phyloP scores from a whole-genome alignment of 2,329 filamentous ascomycete species.

The Phialemonium atrogriseum region DNA sequence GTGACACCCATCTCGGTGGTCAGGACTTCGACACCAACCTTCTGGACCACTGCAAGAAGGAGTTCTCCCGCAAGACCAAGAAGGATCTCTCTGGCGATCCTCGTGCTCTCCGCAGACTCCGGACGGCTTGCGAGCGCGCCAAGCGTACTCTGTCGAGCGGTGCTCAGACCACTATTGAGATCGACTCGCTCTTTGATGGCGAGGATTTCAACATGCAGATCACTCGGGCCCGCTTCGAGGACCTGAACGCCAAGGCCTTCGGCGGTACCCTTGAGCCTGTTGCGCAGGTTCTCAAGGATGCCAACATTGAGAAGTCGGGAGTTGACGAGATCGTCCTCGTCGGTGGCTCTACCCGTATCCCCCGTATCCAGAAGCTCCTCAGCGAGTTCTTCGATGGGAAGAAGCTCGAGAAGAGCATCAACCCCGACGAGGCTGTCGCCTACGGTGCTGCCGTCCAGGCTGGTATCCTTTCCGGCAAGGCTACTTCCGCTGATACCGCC shows the following conservation, averaged over 20 bases:
- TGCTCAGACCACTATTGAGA: constrained; percentile 96
- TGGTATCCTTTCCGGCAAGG: constrained; percentile 97
- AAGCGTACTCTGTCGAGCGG: constrained; percentile 98
- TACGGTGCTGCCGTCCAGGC: constrained; percentile 98
- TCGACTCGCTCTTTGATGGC: constrained; percentile 96
- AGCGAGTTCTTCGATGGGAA: constrained; percentile 99
- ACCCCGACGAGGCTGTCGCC: constrained; percentile 98
- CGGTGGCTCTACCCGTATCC: constrained; percentile 98
- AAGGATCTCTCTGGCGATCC: constrained; percentile 70
- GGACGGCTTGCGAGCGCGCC: constrained; percentile 97
- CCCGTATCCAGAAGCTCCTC: constrained; percentile 96
- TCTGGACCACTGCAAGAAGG: constrained; percentile 93
- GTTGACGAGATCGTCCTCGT: constrained; percentile 99
- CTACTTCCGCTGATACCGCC: constrained; percentile 85
- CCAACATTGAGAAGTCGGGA: constrained; percentile 74
- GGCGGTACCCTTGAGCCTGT: constrained; percentile 89
- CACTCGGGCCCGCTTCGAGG: constrained; percentile 98
- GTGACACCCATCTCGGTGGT: constrained; percentile 94
- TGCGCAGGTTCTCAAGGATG: constrained; percentile 93
- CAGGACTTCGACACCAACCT: constrained; percentile 96
- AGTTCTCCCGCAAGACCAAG: constrained; percentile 76
- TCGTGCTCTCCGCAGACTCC: constrained; percentile 88
- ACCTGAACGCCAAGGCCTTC: constrained; percentile 95
- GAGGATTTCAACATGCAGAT: constrained; percentile 97
- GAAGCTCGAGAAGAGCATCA: constrained; percentile 99